Base-by-base conservation (phyloP, 768 basidiomycete species). In the Leccinum disarticulatum region DNA sequence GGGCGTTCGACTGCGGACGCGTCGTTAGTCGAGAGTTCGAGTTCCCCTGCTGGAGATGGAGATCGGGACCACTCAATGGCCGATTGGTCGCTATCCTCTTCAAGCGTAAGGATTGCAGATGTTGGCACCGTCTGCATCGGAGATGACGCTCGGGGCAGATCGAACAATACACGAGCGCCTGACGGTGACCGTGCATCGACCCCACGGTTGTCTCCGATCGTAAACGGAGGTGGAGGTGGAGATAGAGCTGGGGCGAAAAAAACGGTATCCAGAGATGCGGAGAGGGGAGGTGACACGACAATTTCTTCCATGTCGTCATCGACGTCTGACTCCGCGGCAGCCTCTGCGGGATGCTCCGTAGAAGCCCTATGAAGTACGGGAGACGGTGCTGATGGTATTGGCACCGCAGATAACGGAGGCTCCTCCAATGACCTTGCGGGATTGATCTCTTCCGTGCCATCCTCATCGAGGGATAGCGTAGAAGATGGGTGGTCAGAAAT, bases 241-340 rank as follows among this genome's bases (percentile, higher is more conserved):
- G 65, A 62, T 63, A 54, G 55, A 31, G 52, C 58, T 49, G 49
- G 52, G 36, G 49, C 52, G n/a, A n/a, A n/a, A n/a, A 47, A 8
- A 47, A 41, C 15, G n/a, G 38, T 51, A 3, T 25, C 55, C 48
- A 60, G 47, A 50, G 57, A 17, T 38, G n/a, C 28, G 14, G 61
- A 31, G 5, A 19, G 35, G 27, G 63, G 30, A 13, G 57, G 53
- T 25, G 13, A 41, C n/a, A 60, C 48, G 6, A 46, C 33, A 41
- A 78, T 61, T 47, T 77, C 77, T 59, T 79, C 77, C 76, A 79
- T 76, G 56, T 79, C 77, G 7, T 74, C 74, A 55, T 77, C 76
- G 8, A 61, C 54, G 43, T 71, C 72, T 8, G 59, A 62, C 8
- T 57, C 59, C n/a, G 56, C 64, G 50, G 15, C 53, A 50, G 15